Evolutionary conservation across 192 early-diverging fungal species (phyloP), one percentile per base, ranked within the genome.

Genomic region (Coemansia sp.): DNA sequence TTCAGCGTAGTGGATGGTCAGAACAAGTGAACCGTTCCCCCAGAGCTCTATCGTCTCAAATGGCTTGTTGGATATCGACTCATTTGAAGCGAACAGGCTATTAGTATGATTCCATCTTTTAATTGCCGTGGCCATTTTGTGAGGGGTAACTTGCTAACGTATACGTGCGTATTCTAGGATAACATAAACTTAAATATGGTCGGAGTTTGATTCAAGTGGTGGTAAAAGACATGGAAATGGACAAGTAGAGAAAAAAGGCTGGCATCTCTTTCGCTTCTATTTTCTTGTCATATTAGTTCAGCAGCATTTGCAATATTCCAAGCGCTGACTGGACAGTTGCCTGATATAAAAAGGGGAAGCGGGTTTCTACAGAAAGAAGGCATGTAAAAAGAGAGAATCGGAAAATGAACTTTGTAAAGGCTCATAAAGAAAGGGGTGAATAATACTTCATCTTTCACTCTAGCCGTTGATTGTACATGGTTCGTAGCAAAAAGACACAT

Each of bases 31-130:
- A 4, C 40, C 59, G 14, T 61, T 61, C 11, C 20, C 41, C 42
- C 36, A 42, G 0, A 61, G 36, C 59, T 61, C 59, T 22, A 40
- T 61, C 9, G 23, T 43, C 19, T 40, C 59, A 23, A 43, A 40
- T 9, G 14, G 20, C 59, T 45, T 61, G 49, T 52, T 52, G 23
- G 10, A 52, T 52, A 52, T 52, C 6, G 23, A 22, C 5, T 52
- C 49, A 25, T 52, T 52, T 4, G 22, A 52, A 14, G 22, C 6
- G 25, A 25, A 9, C 9, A 25, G 2, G 22, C 23, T 25, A 25
- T 6, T 52, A 25, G 9, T 15, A 6, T 52, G 49, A 7, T 7
- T 25, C 49, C 49, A 52, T 14, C 23, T 22, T 52, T 52, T 52
- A 25, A 52, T 15, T 10, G 22, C 49, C 20, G 8, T 11, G 15